Conservation (phyloP, 805 yeast species). For the Clavispora phyllophila region DNA sequence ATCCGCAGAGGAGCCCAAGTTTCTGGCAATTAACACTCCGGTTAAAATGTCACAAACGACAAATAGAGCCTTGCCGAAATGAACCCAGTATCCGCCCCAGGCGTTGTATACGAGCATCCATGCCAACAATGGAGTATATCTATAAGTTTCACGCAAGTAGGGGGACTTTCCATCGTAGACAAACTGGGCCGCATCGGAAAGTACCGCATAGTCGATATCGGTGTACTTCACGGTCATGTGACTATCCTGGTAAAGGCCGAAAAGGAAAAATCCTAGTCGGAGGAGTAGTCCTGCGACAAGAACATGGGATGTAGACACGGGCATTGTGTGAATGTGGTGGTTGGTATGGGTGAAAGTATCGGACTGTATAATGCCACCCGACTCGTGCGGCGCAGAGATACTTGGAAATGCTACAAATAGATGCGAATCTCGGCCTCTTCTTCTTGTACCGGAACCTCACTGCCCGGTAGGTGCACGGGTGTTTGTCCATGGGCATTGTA, state of each 20-base stretch:
- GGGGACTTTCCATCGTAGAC: slow-evolving; percentile 64
- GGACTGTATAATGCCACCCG: background rate
- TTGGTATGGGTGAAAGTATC: background rate
- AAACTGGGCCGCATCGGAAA: slow-evolving; percentile 83
- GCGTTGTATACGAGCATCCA: slow-evolving; percentile 77
- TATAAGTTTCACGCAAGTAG: slow-evolving; percentile 77
- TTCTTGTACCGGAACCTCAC: too few relatives aligned
- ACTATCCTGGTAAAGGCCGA: slow-evolving; percentile 84
- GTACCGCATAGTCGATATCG: slow-evolving; percentile 90
- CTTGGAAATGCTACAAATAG: too few relatives aligned
- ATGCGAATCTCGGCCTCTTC: too few relatives aligned
- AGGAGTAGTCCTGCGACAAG: slow-evolving; percentile 15
- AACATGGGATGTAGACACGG: background rate
- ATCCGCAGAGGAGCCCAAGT: background rate
- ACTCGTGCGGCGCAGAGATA: too few relatives aligned
- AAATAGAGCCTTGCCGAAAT: slow-evolving; percentile 78
- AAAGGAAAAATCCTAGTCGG: slow-evolving; percentile 62
- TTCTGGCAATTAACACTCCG: slow-evolving; percentile 46
- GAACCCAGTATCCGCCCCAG: slow-evolving; percentile 33
- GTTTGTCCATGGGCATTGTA: background rate
- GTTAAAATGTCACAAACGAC: slow-evolving; percentile 75
- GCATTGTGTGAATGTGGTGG: background rate
- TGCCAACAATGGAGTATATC: slow-evolving; percentile 88
- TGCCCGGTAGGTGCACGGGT: background rate
- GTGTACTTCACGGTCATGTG: slow-evolving; percentile 80